phyloP scores from a whole-genome alignment of 2,329 filamentous ascomycete genomes.

The Talaromyces verruculosus region DNA sequence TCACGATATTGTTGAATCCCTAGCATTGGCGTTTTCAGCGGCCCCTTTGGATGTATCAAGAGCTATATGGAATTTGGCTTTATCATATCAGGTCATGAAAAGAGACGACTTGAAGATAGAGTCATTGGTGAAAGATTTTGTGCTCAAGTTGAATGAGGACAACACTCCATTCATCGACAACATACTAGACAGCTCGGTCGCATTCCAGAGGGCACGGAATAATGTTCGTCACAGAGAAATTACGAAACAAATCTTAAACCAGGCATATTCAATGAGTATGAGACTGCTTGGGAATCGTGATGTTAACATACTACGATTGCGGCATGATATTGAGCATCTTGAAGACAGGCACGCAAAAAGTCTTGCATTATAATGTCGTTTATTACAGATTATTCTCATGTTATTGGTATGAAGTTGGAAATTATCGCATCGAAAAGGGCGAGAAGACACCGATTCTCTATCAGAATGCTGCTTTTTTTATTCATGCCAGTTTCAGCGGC shows the following conservation, averaged over 20 bases:
- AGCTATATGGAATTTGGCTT: not conserved
- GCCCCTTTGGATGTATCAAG: not conserved
- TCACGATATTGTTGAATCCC: not conserved
- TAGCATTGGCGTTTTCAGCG: not conserved
- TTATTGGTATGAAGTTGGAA: not conserved
- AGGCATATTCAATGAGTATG: not conserved
- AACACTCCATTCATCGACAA: not conserved
- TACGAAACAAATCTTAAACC: not conserved
- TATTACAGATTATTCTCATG: not conserved
- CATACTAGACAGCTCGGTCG: not conserved
- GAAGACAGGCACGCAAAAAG: not conserved
- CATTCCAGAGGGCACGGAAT: not conserved
- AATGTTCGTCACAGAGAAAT: not conserved
- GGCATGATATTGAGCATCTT: conserved; percentile 1
- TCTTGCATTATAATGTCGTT: not conserved
- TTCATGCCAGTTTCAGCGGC: not conserved
- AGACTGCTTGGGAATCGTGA: not conserved
- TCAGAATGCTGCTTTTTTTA: not conserved
- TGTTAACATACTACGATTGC: not conserved
- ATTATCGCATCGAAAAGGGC: not conserved
- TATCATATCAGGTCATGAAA: not conserved
- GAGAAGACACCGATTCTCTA: not conserved
- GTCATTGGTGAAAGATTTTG: not conserved
- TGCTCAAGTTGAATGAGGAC: not conserved
- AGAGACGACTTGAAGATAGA: not conserved